These are phyloP conservation scores for Funneliformis caledonium DNA, from an alignment of 371 early-diverging fungal species.

Conservation along the genomic window DNA sequence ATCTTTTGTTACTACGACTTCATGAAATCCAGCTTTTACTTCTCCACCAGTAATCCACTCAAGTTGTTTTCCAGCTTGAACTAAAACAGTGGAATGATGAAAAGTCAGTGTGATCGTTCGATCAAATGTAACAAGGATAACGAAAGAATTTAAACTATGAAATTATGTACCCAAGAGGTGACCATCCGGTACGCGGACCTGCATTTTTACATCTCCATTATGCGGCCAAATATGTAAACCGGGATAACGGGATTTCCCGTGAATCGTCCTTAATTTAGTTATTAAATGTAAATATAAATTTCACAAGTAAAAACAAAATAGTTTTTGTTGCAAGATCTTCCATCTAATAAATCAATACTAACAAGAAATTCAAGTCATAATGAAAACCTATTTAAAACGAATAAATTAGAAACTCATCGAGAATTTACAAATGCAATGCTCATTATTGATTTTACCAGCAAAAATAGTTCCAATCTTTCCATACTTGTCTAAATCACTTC, in stretches of 20 bases:
- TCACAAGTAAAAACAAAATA: not conserved
- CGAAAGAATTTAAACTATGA: not conserved
- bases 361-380: constrained; percentile 70
- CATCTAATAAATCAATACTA: constrained; percentile 35
- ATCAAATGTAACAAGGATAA: not conserved
- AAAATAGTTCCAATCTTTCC: constrained; percentile 63
- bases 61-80: constrained; percentile 75
- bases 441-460: constrained; percentile 51
- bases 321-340: not conserved
- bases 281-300: not conserved
- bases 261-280: constrained; percentile 54
- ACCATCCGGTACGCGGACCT: constrained; percentile 68
- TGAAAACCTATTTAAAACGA: constrained; percentile 50
- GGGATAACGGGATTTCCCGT: constrained; percentile 76
- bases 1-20: constrained; percentile 65
- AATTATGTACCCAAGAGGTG: constrained; percentile 46
- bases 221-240: constrained; percentile 76
- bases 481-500: constrained; percentile 62
- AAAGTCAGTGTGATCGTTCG: too few relatives aligned
- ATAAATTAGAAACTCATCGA: not conserved
- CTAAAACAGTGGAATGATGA: constrained; percentile 43
- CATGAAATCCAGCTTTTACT: constrained; percentile 72
- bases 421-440: not conserved
- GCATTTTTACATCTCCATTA: constrained; percentile 57
- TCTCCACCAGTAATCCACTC: constrained; percentile 72